Evolutionary conservation across 495 filamentous ascomycete genomes (phyloP), one percentile per base, ranked within the genome.

Genomic region (Cenococcum geophilum): DNA sequence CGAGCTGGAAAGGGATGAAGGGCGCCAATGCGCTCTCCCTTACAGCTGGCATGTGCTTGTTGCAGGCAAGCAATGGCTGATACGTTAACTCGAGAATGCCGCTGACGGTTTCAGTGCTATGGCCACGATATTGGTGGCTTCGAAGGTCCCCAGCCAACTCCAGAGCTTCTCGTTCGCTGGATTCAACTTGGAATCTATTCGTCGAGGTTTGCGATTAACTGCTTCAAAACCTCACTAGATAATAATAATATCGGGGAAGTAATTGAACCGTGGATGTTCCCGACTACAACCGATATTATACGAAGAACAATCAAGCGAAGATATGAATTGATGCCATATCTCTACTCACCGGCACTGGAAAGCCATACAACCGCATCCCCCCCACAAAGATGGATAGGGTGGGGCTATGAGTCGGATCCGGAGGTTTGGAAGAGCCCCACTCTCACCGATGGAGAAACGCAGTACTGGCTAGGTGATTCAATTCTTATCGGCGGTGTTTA

Each of bases 121-220:
- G 86, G 86, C 21, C 83, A 86, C 62, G 86, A 89, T 55, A 86
- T 88, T 60, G 86, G 86, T 53, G 86, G 86, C 0, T 89, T 89
- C 65, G 86, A 87, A 73, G 85, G 85, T 6, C 83, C 82, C 27
- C 83, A 86, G 64, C 85, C 85, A 4, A 80, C 78, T 0, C 84
- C 85, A 11, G 86, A 88, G 65, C 80, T 85, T 16, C 79, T 89
- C 8, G 77, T 88, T 37, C 80, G 86, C 35, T 89, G 86, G 86
- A 76, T 87, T 54, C 85, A 89, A 66, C 76, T 86, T 2, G 86
- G 85, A 23, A 80, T 83, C 70, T 79, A 87, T 74, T 86, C 84
- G 16, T 77, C 83, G 4, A 84, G 84, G 5, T 87, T 87, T 69
- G 82, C 85, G 6, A 87, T 88, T 75, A 88, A 88, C 73, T 87